Evolutionary conservation across 2,329 filamentous ascomycete genomes (phyloP).

Genomic region (Ceratocystis diversiconidia): DNA sequence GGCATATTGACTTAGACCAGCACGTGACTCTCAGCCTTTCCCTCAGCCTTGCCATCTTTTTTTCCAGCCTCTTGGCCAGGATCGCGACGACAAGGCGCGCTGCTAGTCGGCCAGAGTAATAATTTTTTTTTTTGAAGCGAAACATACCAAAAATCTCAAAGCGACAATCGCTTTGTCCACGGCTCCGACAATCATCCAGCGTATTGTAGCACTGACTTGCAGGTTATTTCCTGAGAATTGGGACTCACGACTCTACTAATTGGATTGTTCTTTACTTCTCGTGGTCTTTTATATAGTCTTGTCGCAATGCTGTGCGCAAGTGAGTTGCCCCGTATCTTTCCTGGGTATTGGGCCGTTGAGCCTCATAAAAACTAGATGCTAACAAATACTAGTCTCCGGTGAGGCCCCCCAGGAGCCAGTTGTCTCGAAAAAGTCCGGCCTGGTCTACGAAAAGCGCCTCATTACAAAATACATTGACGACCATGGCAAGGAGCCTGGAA

Average conservation of each 20-base stretch:
- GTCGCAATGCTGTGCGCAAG: slow-evolving; percentile 37
- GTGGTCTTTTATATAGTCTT: slow-evolving; percentile 8
- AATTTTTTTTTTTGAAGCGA: neutral
- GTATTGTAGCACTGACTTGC: neutral
- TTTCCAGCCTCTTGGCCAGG: slow-evolving; percentile 10
- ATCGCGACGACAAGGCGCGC: slow-evolving; percentile 11
- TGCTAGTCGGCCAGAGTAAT: neutral
- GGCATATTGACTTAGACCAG: neutral
- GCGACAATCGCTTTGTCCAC: neutral
- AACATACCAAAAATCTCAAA: neutral
- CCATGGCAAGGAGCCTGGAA: slow-evolving; percentile 83
- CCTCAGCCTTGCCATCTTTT: slow-evolving; percentile 18
- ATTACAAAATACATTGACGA: slow-evolving; percentile 92
- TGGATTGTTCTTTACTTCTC: neutral
- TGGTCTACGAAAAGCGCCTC: slow-evolving; percentile 85
- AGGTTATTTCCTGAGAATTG: neutral
- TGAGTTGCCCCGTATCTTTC: slow-evolving; percentile 22
- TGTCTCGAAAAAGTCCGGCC: slow-evolving; percentile 84
- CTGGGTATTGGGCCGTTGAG: too few relatives aligned
- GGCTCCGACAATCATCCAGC: neutral
- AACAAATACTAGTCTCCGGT: slow-evolving; percentile 58
- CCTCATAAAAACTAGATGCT: neutral
- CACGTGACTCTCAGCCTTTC: slow-evolving; percentile 19
- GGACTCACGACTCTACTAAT: neutral
- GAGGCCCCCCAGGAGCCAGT: slow-evolving; percentile 92